phyloP scores from a whole-genome alignment of 2,329 filamentous ascomycete genomes.

The Curvularia eragrostidis region DNA sequence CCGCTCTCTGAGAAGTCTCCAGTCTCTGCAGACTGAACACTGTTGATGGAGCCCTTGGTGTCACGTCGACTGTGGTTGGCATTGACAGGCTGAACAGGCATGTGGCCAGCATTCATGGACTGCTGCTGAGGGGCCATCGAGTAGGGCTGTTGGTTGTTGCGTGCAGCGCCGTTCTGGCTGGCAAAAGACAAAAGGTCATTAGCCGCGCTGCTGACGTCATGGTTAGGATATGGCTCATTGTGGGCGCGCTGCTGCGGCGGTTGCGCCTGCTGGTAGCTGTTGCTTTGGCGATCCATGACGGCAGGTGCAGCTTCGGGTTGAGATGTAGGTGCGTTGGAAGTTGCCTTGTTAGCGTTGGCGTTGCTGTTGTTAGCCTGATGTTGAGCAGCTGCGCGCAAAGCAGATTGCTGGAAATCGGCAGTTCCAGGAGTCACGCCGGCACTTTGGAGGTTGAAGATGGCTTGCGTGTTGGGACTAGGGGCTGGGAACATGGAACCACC shows the following conservation, averaged over 20 bases:
- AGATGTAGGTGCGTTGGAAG: slow-evolving; percentile 52
- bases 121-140: slow-evolving; percentile 52
- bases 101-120: slow-evolving; percentile 53
- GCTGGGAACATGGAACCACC: slow-evolving; percentile 97
- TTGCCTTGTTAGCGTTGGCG: slow-evolving; percentile 46
- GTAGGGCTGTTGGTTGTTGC: slow-evolving; percentile 61
- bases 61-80: slow-evolving; percentile 60
- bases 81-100: slow-evolving; percentile 56
- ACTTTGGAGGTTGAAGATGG: slow-evolving; percentile 78
- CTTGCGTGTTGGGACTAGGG: slow-evolving; percentile 84
- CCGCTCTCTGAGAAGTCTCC: slow-evolving; percentile 77
- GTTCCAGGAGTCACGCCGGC: slow-evolving; percentile 88
- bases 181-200: slow-evolving; percentile 94
- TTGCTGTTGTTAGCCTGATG: slow-evolving; percentile 37
- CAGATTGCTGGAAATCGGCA: slow-evolving; percentile 92
- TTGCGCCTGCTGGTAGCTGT: slow-evolving; percentile 58
- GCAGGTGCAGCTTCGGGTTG: slow-evolving; percentile 52
- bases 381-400: slow-evolving; percentile 74
- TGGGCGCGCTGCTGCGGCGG: slow-evolving; percentile 48
- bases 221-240: slow-evolving; percentile 77
- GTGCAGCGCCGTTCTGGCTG: slow-evolving; percentile 64
- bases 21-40: slow-evolving; percentile 62
- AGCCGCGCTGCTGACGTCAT: slow-evolving; percentile 90
- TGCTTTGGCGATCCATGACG: slow-evolving; percentile 63
- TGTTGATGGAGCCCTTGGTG: slow-evolving; percentile 61